phyloP scores from a whole-genome alignment of 2,329 filamentous ascomycete species.

The Chrysoporthe cubensis region DNA sequence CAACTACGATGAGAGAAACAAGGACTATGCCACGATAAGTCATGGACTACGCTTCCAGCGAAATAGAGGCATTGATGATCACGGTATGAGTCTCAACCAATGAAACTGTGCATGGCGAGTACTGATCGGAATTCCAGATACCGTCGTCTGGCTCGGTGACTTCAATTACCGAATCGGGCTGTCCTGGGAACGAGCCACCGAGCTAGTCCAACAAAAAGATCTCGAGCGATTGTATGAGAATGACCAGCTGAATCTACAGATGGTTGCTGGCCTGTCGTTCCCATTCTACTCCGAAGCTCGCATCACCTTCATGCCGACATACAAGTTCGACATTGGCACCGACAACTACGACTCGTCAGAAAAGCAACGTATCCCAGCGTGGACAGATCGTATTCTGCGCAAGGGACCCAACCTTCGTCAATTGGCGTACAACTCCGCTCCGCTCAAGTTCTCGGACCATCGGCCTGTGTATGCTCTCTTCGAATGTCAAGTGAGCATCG shows the following conservation, averaged over 20 bases:
- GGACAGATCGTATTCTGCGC: constrained; percentile 91
- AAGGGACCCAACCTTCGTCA: constrained; percentile 85
- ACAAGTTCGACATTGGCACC: constrained; percentile 89
- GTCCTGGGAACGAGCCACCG: constrained; percentile 74
- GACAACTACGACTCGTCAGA: constrained; percentile 95
- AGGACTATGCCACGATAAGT: constrained; percentile 88
- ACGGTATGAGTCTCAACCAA: constrained; percentile 56
- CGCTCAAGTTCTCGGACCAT: constrained; percentile 90
- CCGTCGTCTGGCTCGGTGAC: constrained; percentile 93
- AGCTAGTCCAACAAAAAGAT: constrained; percentile 72
- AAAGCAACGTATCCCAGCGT: constrained; percentile 92
- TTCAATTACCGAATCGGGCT: constrained; percentile 98
- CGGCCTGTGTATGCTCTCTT: constrained; percentile 93
- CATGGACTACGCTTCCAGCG: constrained; percentile 87
- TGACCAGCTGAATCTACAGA: constrained; percentile 95
- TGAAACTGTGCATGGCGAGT: neutral
- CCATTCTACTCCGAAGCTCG: constrained; percentile 88
- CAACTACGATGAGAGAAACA: constrained; percentile 95
- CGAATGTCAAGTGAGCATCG: constrained; percentile 77
- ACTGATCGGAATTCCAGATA: constrained; percentile 48
- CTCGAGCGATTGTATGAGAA: constrained; percentile 84
- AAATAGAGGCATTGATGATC: constrained; percentile 88
- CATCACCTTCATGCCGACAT: constrained; percentile 90
- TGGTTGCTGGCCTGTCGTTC: constrained; percentile 90
- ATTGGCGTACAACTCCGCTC: constrained; percentile 78